Base-by-base conservation (phyloP, 1,284 basidiomycete genomes). In the Schizopora paradoxa region DNA sequence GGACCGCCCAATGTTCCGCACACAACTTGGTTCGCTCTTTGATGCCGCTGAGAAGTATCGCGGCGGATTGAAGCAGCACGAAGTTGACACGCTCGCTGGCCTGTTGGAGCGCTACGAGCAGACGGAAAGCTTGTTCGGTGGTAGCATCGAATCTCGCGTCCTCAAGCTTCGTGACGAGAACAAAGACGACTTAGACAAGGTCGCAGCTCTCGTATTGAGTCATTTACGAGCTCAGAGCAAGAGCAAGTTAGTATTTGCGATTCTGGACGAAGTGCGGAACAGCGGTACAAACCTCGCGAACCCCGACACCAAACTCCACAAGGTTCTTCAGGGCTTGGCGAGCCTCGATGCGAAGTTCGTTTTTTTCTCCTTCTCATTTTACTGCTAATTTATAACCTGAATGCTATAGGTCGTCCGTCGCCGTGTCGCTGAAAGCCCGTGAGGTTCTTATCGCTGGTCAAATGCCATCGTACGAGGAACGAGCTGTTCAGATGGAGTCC, bases 381-480 rank as follows among this genome's bases (percentile, higher is more conserved):
- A 13, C 34, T 41, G 6, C 41, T 26, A 3, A 7, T 4, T 44
- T 35, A 23, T 27, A 41, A 59, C 32, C 52, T 42, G 3, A 21
- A 19, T 28, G n/a, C 27, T 41, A 19, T 53, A 87, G 86, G 57
- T 90, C 90, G 5, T 93, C 92, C 8, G 87, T 82, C 34, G 76
- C 84, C 56, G 93, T 96, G 42, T 82, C 94, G 2, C 72, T 99
- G 58, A 99, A 97, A 69, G 95, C 96, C 39, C 88, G 96, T 43
- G 96, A 99, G 69, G 96, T 98, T 7, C 77, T 97, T 51, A 97
- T 99, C 58, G 77, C 90, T 26, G 91, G 91, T 43, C 91, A 95
- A 64, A 86, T 99, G 79, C 96, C 96, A 11, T 96, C 92, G 28
- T 94, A 93, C 61, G 91, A 95, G 60, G 96, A 99, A 64, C 88